Evolutionary conservation across 2,329 filamentous ascomycete species (phyloP).

Genomic region (Diaporthe vexans): DNA sequence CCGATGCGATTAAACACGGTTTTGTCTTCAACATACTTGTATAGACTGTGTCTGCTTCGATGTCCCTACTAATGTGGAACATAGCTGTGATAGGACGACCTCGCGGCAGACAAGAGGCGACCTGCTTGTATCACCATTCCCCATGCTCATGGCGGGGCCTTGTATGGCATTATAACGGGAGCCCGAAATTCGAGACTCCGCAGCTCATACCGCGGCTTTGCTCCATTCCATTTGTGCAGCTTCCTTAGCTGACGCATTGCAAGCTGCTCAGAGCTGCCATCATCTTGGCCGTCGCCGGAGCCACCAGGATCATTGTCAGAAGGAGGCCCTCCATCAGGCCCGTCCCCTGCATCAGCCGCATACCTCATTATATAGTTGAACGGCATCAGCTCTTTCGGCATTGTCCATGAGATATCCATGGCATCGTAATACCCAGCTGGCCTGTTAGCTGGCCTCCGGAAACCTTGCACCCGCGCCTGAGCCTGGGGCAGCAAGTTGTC

Average conservation of each 20-base stretch:
- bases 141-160: not conserved
- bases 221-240: slow-evolving; percentile 1
- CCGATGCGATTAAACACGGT: not conserved
- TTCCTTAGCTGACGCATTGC: slow-evolving; percentile 4
- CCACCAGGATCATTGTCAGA: not conserved
- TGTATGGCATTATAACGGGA: not conserved
- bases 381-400: not conserved
- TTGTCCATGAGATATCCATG: not conserved
- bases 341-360: slow-evolving; percentile 5
- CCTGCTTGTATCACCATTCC: not conserved
- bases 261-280: not conserved
- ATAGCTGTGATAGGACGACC: no score
- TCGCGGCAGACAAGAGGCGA: not conserved
- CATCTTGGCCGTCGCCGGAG: not conserved
- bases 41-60: not conserved
- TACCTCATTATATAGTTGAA: not conserved
- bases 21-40: not conserved
- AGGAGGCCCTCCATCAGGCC: not conserved
- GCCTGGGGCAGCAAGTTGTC: not conserved
- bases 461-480: not conserved
- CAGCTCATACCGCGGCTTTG: slow-evolving; percentile 3
- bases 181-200: not conserved
- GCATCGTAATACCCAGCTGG: not conserved
- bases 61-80: not conserved
- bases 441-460: not conserved